phyloP scores from a whole-genome alignment of 139 green algal species.

The Yamagishiella unicocca region DNA sequence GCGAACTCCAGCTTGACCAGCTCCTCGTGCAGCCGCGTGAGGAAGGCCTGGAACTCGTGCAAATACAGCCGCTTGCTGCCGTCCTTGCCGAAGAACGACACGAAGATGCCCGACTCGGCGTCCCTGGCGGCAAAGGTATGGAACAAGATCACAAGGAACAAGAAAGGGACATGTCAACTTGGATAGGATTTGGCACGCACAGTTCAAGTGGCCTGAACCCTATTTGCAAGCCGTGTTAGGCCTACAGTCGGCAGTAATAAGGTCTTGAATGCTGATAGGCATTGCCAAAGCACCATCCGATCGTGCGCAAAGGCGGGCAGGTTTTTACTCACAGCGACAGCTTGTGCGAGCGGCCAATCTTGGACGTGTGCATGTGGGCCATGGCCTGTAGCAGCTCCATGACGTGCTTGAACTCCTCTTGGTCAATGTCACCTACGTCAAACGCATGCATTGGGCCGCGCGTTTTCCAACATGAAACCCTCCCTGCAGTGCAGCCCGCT shows the following conservation, averaged over 20 bases:
- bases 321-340: slow-evolving; percentile 20
- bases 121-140: not conserved
- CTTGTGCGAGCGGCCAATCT: not conserved
- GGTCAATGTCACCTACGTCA: slow-evolving; percentile 61
- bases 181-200: no score
- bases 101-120: slow-evolving; percentile 16
- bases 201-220: no score
- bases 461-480: no score
- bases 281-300: no score
- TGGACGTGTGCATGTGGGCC: slow-evolving; percentile 25
- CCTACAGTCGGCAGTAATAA: no score
- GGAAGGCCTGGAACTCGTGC: slow-evolving; percentile 70
- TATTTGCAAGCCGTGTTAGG: no score
- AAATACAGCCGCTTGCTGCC: slow-evolving; percentile 65
- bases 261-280: no score
- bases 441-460: no score
- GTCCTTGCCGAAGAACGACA: slow-evolving; percentile 76
- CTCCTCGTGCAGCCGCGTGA: slow-evolving; percentile 62
- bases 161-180: no score
- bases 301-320: no score
- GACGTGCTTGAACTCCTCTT: slow-evolving; percentile 65
- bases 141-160: no score
- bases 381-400: slow-evolving; percentile 49
- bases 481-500: no score
- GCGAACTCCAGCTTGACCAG: slow-evolving; percentile 79